A percentile compares a stretch with the other conserved stretches of the same genome.
Conservation (phyloP, 1,284 basidiomycete genomes). For the Earliella scabrosa region DNA sequence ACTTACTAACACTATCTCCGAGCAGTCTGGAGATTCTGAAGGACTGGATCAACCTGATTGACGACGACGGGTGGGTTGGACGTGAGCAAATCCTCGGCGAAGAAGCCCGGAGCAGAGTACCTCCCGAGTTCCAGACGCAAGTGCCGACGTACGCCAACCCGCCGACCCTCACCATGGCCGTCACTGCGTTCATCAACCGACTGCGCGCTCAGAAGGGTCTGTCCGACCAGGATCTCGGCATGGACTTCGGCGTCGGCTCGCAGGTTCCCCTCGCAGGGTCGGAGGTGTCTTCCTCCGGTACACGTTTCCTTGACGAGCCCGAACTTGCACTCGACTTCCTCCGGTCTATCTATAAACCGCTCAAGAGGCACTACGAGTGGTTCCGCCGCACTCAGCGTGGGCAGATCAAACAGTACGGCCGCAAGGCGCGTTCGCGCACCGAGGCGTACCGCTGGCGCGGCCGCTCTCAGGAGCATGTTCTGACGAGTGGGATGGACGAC, state of each 20-base stretch:
- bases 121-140: slow-evolving; percentile 88
- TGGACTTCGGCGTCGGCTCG: slow-evolving; percentile 53
- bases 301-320: slow-evolving; percentile 58
- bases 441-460: slow-evolving; percentile 96
- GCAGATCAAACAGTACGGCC: slow-evolving; percentile 88
- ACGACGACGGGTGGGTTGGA: slow-evolving; percentile 94
- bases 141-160: slow-evolving; percentile 94
- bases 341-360: slow-evolving; percentile 78
- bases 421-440: slow-evolving; percentile 79
- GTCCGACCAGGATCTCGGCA: slow-evolving; percentile 63
- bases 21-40: slow-evolving; percentile 82
- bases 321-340: slow-evolving; percentile 72
- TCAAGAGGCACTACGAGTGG: slow-evolving; percentile 94
- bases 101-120: slow-evolving; percentile 91
- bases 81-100: slow-evolving; percentile 95
- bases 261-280: slow-evolving; percentile 49
- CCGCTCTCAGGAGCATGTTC: slow-evolving; percentile 83
- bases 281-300: slow-evolving; percentile 35
- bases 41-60: slow-evolving; percentile 89
- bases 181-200: slow-evolving; percentile 85
- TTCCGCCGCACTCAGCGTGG: slow-evolving; percentile 93
- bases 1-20: background rate
- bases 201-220: slow-evolving; percentile 56
- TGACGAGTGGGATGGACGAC: slow-evolving; percentile 95
- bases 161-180: slow-evolving; percentile 90